Evolutionary conservation across 805 yeast species (phyloP), one percentile per base, ranked within the genome.

Genomic region (Spathaspora arborariae): DNA sequence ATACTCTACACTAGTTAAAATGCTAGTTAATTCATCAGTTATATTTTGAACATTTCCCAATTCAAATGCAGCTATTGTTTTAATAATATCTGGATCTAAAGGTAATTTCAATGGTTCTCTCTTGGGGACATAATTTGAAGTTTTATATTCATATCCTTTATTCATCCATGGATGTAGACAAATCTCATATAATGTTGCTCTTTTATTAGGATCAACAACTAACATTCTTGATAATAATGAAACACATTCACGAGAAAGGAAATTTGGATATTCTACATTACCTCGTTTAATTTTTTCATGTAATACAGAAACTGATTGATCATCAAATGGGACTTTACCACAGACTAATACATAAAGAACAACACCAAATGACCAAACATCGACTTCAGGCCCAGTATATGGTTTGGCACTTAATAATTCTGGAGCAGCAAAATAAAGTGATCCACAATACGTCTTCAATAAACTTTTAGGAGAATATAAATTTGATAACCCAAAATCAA

Each of bases 311-410:
- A 95, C 96, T 54, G 88, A 83, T 58, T 89, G 95, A 62, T 94
- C 98, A 64, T 94, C 99, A 64, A 94, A 94, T 7, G 99, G 99
- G 11, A 94, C 98, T 63, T 89, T 91, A 46, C 99, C 99, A 64
- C 97, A 91, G 2, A 94, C 97, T 50, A 94, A 74, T 6, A 94
- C 99, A 60, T 89, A 94, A 43, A 94, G 69, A 0, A 94, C 98
- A 26, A 94, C 96, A 53, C 99, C 99, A 73, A 91, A 92, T 2
- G 97, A 88, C 99, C 99, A 94, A 16, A 94, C 84, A 64, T 94
- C 99, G 41, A 94, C 97, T 64, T 94, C 99, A 1, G 99, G 99
- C 0, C 99, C 99, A 33, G 79, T 74, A 59, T 94, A 94, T 1
- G 97, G 97, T 54, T 82, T 82, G 1, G 98, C 99, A 49, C 88